A percentile compares a stretch with the other conserved stretches of the same genome.
Evolutionary conservation across 2,329 filamentous ascomycete species (phyloP).

Genomic region (Alternaria longipes): DNA sequence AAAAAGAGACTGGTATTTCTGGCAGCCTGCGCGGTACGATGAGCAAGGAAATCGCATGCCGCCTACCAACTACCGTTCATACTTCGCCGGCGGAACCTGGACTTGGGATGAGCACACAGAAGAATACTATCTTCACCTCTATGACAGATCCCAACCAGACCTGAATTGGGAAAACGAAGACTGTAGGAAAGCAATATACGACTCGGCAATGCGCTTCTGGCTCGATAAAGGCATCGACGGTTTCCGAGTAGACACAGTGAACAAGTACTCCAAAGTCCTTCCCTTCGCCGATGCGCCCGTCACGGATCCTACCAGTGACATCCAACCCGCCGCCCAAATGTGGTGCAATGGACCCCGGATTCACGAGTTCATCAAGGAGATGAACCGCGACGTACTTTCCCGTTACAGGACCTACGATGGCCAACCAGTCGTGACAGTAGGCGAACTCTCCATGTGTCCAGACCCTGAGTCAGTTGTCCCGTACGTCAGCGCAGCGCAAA

Average conservation of each 20-base stretch:
- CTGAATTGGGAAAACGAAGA: slow-evolving; percentile 60
- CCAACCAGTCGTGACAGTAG: slow-evolving; percentile 61
- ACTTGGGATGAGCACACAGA: slow-evolving; percentile 58
- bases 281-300: slow-evolving; percentile 55
- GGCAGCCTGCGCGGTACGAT: slow-evolving; percentile 66
- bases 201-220: slow-evolving; percentile 59
- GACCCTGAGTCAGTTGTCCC: slow-evolving; percentile 55
- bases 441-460: slow-evolving; percentile 64
- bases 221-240: slow-evolving; percentile 58
- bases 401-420: slow-evolving; percentile 61
- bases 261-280: slow-evolving; percentile 58
- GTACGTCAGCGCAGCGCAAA: slow-evolving; percentile 52
- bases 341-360: slow-evolving; percentile 67
- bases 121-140: slow-evolving; percentile 59
- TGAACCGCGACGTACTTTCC: slow-evolving; percentile 62
- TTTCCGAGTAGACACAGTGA: slow-evolving; percentile 61
- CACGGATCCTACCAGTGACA: slow-evolving; percentile 52
- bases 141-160: slow-evolving; percentile 58
- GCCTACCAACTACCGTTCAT: slow-evolving; percentile 64
- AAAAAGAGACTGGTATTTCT: slow-evolving; percentile 77
- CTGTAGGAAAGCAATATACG: slow-evolving; percentile 57
- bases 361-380: slow-evolving; percentile 65
- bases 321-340: slow-evolving; percentile 59
- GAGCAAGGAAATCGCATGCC: slow-evolving; percentile 63
- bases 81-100: slow-evolving; percentile 53